These are phyloP conservation scores for Alternaria triticimaculans DNA, from an alignment of 2,329 filamentous ascomycete species.

Conservation along the genomic window DNA sequence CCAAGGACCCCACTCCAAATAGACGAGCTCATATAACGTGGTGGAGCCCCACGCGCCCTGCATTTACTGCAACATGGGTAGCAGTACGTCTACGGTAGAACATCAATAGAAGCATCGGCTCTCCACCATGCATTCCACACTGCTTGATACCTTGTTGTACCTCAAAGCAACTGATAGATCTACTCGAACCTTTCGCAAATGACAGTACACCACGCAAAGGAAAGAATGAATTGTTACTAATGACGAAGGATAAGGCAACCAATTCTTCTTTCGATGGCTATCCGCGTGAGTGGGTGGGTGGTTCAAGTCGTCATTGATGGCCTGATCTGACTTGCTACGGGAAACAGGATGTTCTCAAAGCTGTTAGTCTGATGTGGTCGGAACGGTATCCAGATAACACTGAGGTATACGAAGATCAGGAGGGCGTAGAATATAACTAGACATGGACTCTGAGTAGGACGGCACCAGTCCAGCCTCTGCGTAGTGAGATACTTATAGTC, in stretches of 20 bases:
- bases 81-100: constrained; percentile 18
- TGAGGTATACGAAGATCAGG: background rate
- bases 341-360: background rate
- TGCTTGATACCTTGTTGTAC: background rate
- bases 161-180: background rate
- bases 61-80: constrained; percentile 6
- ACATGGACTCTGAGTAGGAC: background rate
- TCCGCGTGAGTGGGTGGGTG: background rate
- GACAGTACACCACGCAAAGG: background rate
- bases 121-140: constrained; percentile 11
- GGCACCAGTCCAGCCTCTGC: background rate
- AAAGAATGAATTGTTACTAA: background rate
- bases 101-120: constrained; percentile 22
- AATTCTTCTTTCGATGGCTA: background rate
- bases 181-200: background rate
- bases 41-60: constrained; percentile 22
- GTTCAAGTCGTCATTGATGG: background rate
- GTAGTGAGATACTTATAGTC: background rate
- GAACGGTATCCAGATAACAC: background rate
- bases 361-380: background rate
- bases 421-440: background rate
- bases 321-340: background rate
- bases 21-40: constrained; percentile 18
- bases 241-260: background rate
- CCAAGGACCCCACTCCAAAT: constrained; percentile 17